These are phyloP conservation scores for Smittium mucronatum DNA, from an alignment of 371 early-diverging fungal species.

Conservation along the genomic window DNA sequence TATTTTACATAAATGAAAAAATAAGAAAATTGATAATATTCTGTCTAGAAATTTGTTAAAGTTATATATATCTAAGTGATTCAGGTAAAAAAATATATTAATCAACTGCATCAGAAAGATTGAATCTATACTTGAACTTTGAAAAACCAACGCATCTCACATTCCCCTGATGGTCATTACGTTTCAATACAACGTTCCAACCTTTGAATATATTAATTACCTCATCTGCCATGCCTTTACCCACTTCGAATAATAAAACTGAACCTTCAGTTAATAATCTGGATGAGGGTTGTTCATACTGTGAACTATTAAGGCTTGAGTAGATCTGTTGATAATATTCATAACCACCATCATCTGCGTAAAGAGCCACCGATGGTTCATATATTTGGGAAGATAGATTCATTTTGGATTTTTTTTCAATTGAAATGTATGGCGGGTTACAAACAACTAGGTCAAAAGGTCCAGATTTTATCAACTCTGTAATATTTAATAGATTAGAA, in stretches of 20 bases:
- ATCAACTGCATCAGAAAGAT: too few relatives aligned
- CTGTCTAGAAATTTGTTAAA: too few relatives aligned
- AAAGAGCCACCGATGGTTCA: constrained; percentile 51
- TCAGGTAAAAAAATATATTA: too few relatives aligned
- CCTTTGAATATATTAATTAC: constrained; percentile 43
- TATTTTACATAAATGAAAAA: too few relatives aligned
- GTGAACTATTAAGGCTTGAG: constrained; percentile 23
- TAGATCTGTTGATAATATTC: constrained; percentile 46
- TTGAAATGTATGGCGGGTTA: constrained; percentile 60
- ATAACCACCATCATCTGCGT: constrained; percentile 49
- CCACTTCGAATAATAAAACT: constrained; percentile 41
- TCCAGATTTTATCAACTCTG: constrained; percentile 12
- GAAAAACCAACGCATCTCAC: constrained; percentile 47
- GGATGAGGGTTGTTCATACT: not conserved
- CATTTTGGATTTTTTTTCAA: constrained; percentile 15
- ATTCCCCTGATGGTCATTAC: constrained; percentile 42
- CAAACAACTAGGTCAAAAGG: constrained; percentile 53
- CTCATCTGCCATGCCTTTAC: constrained; percentile 47
- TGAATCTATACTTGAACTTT: too few relatives aligned
- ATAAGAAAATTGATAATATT: too few relatives aligned
- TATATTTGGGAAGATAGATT: constrained; percentile 34
- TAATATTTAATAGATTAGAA: constrained; percentile 23
- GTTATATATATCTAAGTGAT: too few relatives aligned
- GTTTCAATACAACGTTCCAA: constrained; percentile 30
- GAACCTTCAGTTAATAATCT: constrained; percentile 17